Conservation (phyloP, 2,329 filamentous ascomycete species). For the Ascochyta viciae-villosae region DNA sequence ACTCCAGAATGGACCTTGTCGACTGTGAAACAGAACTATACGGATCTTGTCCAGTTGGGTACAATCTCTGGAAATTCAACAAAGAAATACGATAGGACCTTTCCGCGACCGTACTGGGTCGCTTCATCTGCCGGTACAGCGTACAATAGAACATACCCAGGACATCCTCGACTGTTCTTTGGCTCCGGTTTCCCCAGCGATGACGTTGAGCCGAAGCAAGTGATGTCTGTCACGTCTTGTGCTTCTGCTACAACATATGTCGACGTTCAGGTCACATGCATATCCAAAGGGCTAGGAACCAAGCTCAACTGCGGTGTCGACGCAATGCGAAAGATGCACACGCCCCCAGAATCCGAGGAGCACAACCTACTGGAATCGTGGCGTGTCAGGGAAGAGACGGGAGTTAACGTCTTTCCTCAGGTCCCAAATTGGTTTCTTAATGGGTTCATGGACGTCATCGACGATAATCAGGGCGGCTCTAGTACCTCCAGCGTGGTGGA, state of each 20-base stretch:
- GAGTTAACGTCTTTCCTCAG: too few relatives aligned
- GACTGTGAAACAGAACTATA: neutral
- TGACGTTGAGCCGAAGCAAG: neutral
- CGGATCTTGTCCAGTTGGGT: neutral
- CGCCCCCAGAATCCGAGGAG: neutral
- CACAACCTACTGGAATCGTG: neutral
- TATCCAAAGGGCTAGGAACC: constrained; percentile 1
- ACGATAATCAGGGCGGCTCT: neutral
- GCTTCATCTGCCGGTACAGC: neutral
- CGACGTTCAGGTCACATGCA: constrained; percentile 5
- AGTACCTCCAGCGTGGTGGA: too few relatives aligned
- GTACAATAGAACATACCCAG: neutral
- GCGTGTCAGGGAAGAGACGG: too few relatives aligned
- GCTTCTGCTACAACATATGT: constrained; percentile 4
- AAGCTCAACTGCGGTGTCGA: constrained; percentile 10
- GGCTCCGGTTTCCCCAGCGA: neutral
- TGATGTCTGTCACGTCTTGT: neutral
- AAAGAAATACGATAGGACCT: neutral
- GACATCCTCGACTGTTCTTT: neutral
- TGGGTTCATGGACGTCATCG: neutral
- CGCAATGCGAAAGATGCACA: neutral
- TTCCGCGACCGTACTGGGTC: neutral
- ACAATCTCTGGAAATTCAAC: neutral
- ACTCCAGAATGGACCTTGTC: neutral
- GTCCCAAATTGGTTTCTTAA: neutral